Evolutionary conservation across 2,329 filamentous ascomycete genomes (phyloP).

Genomic region (Cytospora piceicola): DNA sequence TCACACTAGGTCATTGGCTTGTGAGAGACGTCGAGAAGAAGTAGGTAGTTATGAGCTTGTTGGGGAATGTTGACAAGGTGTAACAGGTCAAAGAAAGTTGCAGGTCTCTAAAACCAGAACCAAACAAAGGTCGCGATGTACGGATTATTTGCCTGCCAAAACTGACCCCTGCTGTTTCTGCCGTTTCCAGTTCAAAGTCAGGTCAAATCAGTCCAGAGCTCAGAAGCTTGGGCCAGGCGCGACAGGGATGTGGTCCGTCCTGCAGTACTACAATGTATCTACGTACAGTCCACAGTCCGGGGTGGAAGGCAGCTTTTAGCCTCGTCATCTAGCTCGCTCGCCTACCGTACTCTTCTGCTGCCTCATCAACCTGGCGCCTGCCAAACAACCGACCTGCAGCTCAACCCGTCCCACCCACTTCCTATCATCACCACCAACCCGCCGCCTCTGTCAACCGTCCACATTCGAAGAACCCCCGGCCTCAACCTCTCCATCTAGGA

Average conservation of each 20-base stretch:
- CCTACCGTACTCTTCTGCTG: conserved; percentile 37
- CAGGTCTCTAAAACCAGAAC: not conserved
- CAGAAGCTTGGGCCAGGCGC: conserved; percentile 27
- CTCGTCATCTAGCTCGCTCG: conserved; percentile 53
- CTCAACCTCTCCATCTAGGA: not conserved
- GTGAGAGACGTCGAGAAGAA: not conserved
- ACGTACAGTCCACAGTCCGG: too few species aligned
- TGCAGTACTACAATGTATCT: conserved; percentile 31
- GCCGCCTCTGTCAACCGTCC: conserved; percentile 6
- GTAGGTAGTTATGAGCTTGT: not conserved
- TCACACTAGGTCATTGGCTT: not conserved
- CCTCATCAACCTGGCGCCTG: conserved; percentile 17
- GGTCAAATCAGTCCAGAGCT: not conserved
- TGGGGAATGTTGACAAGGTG: not conserved
- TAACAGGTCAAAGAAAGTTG: conserved; percentile 18
- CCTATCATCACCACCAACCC: conserved; percentile 5
- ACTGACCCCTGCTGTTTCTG: conserved; percentile 13
- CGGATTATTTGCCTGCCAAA: conserved; percentile 23
- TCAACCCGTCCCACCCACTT: conserved; percentile 26
- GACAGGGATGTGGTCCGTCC: conserved; percentile 25
- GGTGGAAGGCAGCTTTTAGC: conserved; percentile 54
- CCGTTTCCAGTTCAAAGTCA: too few species aligned
- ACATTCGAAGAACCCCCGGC: conserved; percentile 3
- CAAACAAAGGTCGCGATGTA: conserved; percentile 20
- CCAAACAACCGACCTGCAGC: conserved; percentile 32